Percentiles rank a stretch among this genome's conserved stretches.
phyloP scores from a whole-genome alignment of 2,329 filamentous ascomycete genomes.

The Pyricularia sp. region DNA sequence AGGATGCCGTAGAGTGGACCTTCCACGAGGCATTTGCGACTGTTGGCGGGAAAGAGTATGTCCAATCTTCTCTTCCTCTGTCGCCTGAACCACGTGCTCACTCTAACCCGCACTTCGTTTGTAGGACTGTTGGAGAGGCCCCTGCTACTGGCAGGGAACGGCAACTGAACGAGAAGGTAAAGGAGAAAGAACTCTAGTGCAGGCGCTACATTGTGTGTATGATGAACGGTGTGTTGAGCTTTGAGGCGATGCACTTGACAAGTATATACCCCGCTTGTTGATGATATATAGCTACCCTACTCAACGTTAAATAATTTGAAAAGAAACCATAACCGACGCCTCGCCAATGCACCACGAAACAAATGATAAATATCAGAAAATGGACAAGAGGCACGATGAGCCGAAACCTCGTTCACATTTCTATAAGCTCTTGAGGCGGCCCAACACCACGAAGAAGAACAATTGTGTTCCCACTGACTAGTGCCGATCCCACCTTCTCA shows the following conservation, averaged over 20 bases:
- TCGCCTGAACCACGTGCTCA: background rate
- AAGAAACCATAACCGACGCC: background rate
- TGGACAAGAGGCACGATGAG: background rate
- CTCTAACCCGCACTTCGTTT: background rate
- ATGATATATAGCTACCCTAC: background rate
- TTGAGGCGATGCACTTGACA: background rate
- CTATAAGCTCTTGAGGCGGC: slow-evolving; percentile 64
- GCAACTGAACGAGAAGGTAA: slow-evolving; percentile 30
- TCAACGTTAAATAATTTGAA: background rate
- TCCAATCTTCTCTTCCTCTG: background rate
- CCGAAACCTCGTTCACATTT: slow-evolving; percentile 25
- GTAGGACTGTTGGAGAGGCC: slow-evolving; percentile 40
- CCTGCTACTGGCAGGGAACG: slow-evolving; percentile 45
- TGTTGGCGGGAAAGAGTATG: slow-evolving; percentile 48
- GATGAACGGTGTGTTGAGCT: background rate
- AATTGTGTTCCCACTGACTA: slow-evolving; percentile 80
- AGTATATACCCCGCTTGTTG: background rate
- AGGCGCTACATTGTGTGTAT: background rate
- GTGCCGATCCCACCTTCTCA: slow-evolving; percentile 67
- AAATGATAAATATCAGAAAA: background rate
- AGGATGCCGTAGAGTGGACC: slow-evolving; percentile 79
- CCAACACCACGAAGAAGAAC: slow-evolving; percentile 81
- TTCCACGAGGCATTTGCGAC: slow-evolving; percentile 76
- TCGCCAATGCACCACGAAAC: slow-evolving; percentile 7
- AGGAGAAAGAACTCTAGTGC: slow-evolving; percentile 32